Base-by-base conservation (phyloP, 2,329 filamentous ascomycete species). In the Aspergillus fischeri region DNA sequence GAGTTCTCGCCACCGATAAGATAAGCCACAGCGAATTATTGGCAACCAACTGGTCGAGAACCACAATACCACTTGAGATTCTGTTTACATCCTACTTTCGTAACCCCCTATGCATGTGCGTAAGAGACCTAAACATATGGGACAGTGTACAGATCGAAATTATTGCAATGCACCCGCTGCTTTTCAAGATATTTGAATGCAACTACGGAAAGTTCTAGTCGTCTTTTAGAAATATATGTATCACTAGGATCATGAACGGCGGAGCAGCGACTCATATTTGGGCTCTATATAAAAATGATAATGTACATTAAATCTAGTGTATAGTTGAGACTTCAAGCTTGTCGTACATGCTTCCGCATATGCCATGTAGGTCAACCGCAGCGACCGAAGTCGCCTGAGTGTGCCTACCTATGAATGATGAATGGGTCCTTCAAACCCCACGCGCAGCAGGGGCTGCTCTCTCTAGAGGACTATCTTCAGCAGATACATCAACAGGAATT, bases 1-100 rank as follows among this genome's bases (percentile, higher is more conserved):
- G 52, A 59, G 54, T 57, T 54, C 44, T 63, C 55, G 69, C 67
- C 70, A 70, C 67, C 52, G 69, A 72, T 72, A 71, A 72, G 67
- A 67, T 69, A 70, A 67, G 62, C 57, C 48, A 32, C 29, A 45
- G 29, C 25, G 1, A 21, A 21, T 17, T 17, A 38, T 38, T n/a
- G 21, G 24, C 32, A 20, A 42, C 50, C 17, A 27, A 41, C 51
- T 27, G 51, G 32, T 14, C 10, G 24, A 27, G 29, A 24, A 24
- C 20, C 27, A 44, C 41, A 20, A 42, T 44, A 21, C 10, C 41
- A 3, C n/a, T 44, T 9, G 20, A 21, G 20, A 42, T 21, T 8
- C 20, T 9, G 41, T 21, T 42, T 21, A 21, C 32, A 35, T 17
- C 11, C 11, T 35, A 35, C 11, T 35, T 11, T 35, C 14, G 32